A percentile compares a stretch with the other conserved stretches of the same genome.
Evolutionary conservation across 148 eudicot species (phyloP).

Genomic region (Linanthus parryae): DNA sequence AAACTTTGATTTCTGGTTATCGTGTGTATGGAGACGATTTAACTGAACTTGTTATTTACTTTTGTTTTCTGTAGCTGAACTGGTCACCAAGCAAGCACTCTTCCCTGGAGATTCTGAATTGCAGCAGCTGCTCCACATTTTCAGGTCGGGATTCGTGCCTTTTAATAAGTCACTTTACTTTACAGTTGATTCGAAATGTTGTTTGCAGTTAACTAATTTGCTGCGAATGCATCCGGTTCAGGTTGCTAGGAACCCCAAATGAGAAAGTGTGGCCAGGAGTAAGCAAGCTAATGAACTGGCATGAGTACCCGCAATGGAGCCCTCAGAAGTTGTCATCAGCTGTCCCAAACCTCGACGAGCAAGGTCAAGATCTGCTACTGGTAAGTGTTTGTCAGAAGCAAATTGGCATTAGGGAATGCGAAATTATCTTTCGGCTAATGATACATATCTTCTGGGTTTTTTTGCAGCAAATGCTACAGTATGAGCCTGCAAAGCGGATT

Average conservation of each 20-base stretch:
- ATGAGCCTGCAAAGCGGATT: constrained; percentile 79
- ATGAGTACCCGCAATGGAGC: constrained; percentile 90
- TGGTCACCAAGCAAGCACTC: constrained; percentile 72
- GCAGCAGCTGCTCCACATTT: constrained; percentile 98
- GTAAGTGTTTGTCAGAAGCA: constrained; percentile 50
- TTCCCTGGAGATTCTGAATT: constrained; percentile 84
- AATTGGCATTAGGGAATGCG: not conserved
- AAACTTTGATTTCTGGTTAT: not conserved
- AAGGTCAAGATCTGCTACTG: constrained; percentile 54
- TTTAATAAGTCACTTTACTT: too few relatives aligned
- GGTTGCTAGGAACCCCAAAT: constrained; percentile 89
- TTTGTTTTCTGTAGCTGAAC: constrained; percentile 44
- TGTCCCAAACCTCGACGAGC: constrained; percentile 61
- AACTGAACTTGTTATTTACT: not conserved
- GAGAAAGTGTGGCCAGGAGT: constrained; percentile 94
- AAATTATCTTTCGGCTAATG: not conserved
- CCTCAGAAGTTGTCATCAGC: constrained; percentile 56
- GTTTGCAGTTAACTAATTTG: not conserved
- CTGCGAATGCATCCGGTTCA: constrained; percentile 16
- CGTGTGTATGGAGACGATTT: not conserved
- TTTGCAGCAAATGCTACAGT: constrained; percentile 75
- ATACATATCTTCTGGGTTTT: not conserved
- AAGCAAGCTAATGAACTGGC: constrained; percentile 83
- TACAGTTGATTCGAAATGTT: not conserved
- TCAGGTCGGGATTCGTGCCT: constrained; percentile 41